Evolutionary conservation across 2,329 filamentous ascomycete genomes (phyloP).

Genomic region (Penicillium occitanis): DNA sequence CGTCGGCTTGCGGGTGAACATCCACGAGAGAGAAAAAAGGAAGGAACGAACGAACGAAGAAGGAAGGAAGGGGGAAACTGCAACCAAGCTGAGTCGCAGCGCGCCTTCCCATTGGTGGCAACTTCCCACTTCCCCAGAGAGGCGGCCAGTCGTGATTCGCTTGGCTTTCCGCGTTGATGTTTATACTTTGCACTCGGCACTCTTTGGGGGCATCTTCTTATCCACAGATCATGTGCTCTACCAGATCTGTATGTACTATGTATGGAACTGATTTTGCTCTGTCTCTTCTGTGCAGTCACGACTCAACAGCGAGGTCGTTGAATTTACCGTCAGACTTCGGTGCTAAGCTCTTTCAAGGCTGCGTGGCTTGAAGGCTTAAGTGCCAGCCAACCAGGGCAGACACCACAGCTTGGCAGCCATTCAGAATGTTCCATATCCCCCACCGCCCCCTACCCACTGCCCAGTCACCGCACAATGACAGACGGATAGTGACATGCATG

Average conservation of each 20-base stretch:
- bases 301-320: not conserved
- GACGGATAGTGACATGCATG: not conserved
- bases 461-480: conserved; percentile 3
- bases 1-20: not conserved
- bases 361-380: conserved; percentile 1
- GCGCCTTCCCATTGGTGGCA: not conserved
- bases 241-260: not conserved
- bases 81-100: not conserved
- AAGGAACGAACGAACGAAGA: not conserved
- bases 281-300: not conserved
- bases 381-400: not conserved
- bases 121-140: not conserved
- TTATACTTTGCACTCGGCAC: not conserved
- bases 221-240: not conserved
- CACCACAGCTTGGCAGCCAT: not conserved
- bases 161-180: not conserved
- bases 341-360: conserved; percentile 10
- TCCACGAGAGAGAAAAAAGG: not conserved
- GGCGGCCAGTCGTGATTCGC: not conserved
- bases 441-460: not conserved
- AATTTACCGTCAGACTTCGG: conserved; percentile 1
- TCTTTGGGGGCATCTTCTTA: not conserved
- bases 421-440: not conserved
- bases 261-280: not conserved
- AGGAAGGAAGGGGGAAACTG: not conserved